Evolutionary conservation across 805 yeast genomes (phyloP), one percentile per base, ranked within the genome.

Genomic region (Ogataea ganodermae): DNA sequence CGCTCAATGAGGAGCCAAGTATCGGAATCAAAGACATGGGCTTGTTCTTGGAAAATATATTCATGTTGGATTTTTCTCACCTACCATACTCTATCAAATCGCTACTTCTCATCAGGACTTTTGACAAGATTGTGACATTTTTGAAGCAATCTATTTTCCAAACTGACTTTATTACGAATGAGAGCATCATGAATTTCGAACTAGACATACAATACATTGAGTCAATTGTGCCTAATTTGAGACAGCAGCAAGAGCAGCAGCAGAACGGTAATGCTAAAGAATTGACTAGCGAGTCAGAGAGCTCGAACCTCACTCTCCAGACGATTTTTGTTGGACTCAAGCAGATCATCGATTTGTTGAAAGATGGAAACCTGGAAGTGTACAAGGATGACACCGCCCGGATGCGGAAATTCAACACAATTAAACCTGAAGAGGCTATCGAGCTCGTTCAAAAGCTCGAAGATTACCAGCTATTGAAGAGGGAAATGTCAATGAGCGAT

Each of bases 21-120:
- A 76, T 75, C 56, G 84, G 84, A 43, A 79, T 92, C 47, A 79
- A 81, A 41, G 98, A 92, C 66, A 81, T 91, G 73, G 91, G 96
- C 14, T 80, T 84, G 48, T 94, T 84, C 65, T 74, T 92, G 61
- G 87, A 86, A 53, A 88, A 89, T 67, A 79, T 91, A 76, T 89
- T 92, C 62, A 81, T 84, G 44, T 84, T 96, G 1, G 89, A 95
- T 13, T 80, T 94, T 57, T 83, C 86, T 9, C 86, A 86, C 49
- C 72, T 94, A 39, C 97, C 98, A 0, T 76, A 76, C 37, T 78
- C 86, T 4, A 83, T 92, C 48, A 80, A 87, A 56, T 83, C 92
- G 3, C 70, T 90, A 50, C 79, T 95, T n/a, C 77, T 91, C 50
- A 83, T 89, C 55, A 79, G 96, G 61, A 89, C 92, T 22, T 89